Conservation (phyloP, 148 eudicot species). For the Chenopodium album region DNA sequence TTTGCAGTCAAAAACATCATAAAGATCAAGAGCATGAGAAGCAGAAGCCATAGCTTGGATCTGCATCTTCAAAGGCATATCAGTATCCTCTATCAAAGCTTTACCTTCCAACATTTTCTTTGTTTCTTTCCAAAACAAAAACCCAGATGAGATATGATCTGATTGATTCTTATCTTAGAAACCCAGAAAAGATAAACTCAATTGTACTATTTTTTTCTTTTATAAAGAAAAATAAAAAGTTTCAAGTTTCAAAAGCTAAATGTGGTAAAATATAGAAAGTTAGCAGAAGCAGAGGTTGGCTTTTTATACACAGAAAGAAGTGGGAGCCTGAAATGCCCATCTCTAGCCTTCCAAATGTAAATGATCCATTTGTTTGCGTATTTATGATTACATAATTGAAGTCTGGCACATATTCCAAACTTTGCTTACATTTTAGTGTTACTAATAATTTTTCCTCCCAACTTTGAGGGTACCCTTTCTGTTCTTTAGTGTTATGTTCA, state of each 20-base stretch:
- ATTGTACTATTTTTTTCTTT: neutral
- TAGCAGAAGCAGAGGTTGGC: slow-evolving; percentile 11
- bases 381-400: neutral
- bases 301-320: neutral
- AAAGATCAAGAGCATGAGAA: slow-evolving; percentile 85
- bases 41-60: slow-evolving; percentile 89
- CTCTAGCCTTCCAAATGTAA: slow-evolving; percentile 29
- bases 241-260: neutral
- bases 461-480: slow-evolving; percentile 14
- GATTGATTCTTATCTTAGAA: slow-evolving; percentile 23
- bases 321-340: neutral
- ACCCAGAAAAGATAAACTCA: slow-evolving; percentile 22
- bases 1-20: slow-evolving; percentile 74
- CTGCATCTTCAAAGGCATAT: slow-evolving; percentile 97
- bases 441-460: slow-evolving; percentile 18
- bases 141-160: slow-evolving; percentile 13
- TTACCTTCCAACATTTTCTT: slow-evolving; percentile 92
- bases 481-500: neutral
- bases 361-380: slow-evolving; percentile 27
- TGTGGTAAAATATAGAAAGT: neutral
- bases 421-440: slow-evolving; percentile 3
- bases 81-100: slow-evolving; percentile 82
- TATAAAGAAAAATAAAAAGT: neutral
- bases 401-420: slow-evolving; percentile 35
- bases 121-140: neutral